Evolutionary conservation across 2,329 filamentous ascomycete species (phyloP).

Genomic region (Drechmeria coniospora): DNA sequence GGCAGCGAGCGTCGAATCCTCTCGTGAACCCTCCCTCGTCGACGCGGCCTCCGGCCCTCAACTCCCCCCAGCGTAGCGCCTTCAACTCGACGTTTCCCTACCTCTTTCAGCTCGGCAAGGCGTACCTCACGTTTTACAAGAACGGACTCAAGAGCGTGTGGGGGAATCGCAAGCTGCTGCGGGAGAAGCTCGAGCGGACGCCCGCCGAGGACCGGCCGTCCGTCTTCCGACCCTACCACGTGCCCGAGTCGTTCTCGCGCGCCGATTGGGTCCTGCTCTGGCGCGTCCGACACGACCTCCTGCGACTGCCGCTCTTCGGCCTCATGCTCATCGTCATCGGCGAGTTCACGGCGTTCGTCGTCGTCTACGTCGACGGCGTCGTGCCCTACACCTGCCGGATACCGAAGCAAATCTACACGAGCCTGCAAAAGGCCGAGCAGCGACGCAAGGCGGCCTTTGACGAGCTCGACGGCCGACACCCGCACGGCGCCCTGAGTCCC

Average conservation of each 20-base stretch:
- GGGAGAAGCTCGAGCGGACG: constrained; percentile 23
- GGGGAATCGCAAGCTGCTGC: constrained; percentile 43
- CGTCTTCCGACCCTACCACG: constrained; percentile 16
- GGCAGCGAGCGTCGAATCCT: constrained; percentile 9
- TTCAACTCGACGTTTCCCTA: constrained; percentile 23
- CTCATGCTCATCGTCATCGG: constrained; percentile 64
- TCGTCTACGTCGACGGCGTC: constrained; percentile 51
- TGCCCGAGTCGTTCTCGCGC: constrained; percentile 32
- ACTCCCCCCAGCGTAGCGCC: constrained; percentile 38
- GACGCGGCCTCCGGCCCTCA: constrained; percentile 57
- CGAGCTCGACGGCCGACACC: constrained; percentile 17
- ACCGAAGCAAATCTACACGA: constrained; percentile 51
- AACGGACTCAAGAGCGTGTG: constrained; percentile 61
- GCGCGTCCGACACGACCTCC: constrained; percentile 55
- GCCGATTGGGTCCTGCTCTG: constrained; percentile 55
- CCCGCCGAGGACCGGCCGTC: constrained; percentile 40
- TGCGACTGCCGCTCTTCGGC: constrained; percentile 65
- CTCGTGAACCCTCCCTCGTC: constrained; percentile 55
- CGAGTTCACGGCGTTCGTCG: constrained; percentile 72
- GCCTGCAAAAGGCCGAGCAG: constrained; percentile 38
- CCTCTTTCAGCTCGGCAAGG: constrained; percentile 50
- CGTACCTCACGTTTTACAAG: constrained; percentile 80
- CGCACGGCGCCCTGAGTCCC: constrained; percentile 20
- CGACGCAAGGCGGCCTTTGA: constrained; percentile 34
- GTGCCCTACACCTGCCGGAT: constrained; percentile 76